Evolutionary conservation across 2,329 filamentous ascomycete genomes (phyloP).

Genomic region (Colletotrichum sojae): DNA sequence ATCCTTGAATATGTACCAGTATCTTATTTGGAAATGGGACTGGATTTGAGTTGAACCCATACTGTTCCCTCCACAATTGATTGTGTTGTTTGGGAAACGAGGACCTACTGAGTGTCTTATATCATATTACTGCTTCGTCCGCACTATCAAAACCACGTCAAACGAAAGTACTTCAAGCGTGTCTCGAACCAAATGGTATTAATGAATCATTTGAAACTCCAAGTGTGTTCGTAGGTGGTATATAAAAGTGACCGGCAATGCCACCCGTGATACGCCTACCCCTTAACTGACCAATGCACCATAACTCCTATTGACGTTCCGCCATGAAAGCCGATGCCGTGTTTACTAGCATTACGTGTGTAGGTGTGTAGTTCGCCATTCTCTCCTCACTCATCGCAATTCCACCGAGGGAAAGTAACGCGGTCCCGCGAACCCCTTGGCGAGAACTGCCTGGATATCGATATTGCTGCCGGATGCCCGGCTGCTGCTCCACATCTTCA

Average conservation of each 20-base stretch:
- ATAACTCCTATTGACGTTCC: constrained; percentile 18
- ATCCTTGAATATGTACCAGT: too few species aligned
- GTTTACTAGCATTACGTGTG: constrained; percentile 15
- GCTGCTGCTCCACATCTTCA: constrained; percentile 91
- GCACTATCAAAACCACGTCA: background rate
- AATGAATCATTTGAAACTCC: background rate
- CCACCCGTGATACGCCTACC: background rate
- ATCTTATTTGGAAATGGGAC: too few species aligned
- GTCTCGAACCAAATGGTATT: too few species aligned
- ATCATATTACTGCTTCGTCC: too few species aligned
- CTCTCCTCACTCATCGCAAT: constrained; percentile 61
- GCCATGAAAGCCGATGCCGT: background rate
- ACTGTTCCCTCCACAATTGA: too few species aligned
- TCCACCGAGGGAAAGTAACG: constrained; percentile 84
- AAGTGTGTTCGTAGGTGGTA: constrained; percentile 27
- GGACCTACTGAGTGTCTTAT: too few species aligned
- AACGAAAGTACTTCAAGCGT: background rate
- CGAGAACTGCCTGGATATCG: constrained; percentile 89
- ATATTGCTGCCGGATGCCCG: constrained; percentile 79
- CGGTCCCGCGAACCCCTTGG: constrained; percentile 87
- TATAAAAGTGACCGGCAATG: constrained; percentile 29
- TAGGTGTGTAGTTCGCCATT: background rate
- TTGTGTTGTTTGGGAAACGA: too few species aligned
- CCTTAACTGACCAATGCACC: background rate
- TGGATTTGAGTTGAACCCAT: too few species aligned